Evolutionary conservation across 257 asterid genomes (phyloP).

Genomic region (Verbena officinalis): DNA sequence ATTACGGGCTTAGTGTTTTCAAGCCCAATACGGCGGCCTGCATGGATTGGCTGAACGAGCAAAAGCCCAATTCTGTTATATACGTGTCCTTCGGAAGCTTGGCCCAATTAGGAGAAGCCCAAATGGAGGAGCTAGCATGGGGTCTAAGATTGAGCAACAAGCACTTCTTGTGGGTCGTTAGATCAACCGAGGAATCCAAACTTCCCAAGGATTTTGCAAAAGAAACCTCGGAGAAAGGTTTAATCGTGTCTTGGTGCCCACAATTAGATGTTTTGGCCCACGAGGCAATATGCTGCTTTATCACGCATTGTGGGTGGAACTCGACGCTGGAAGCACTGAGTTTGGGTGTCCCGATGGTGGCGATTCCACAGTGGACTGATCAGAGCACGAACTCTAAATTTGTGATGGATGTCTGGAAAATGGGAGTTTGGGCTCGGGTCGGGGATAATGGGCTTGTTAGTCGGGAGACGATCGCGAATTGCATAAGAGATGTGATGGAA

Average conservation of each 20-base stretch:
- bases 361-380: conserved; percentile 41
- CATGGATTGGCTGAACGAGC: conserved; percentile 38
- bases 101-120: conserved; percentile 26
- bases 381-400: conserved; percentile 38
- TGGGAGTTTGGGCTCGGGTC: conserved; percentile 27
- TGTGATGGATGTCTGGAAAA: conserved; percentile 39
- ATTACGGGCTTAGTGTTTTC: conserved; percentile 45
- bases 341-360: conserved; percentile 45
- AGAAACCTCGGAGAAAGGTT: conserved; percentile 29
- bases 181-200: conserved; percentile 37
- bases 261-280: conserved; percentile 41
- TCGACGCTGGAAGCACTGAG: conserved; percentile 43
- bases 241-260: conserved; percentile 42
- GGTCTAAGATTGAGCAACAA: conserved; percentile 34
- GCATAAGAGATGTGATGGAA: conserved; percentile 38
- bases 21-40: conserved; percentile 32
- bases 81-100: conserved; percentile 45
- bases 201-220: conserved; percentile 33
- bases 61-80: conserved; percentile 30
- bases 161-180: conserved; percentile 45
- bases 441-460: conserved; percentile 31
- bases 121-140: conserved; percentile 42
- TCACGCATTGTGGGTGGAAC: conserved; percentile 48
- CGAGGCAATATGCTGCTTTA: conserved; percentile 31
- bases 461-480: conserved; percentile 28